Evolutionary conservation across 192 early-diverging fungal species (phyloP).

Genomic region (Rhizophagus sp.): DNA sequence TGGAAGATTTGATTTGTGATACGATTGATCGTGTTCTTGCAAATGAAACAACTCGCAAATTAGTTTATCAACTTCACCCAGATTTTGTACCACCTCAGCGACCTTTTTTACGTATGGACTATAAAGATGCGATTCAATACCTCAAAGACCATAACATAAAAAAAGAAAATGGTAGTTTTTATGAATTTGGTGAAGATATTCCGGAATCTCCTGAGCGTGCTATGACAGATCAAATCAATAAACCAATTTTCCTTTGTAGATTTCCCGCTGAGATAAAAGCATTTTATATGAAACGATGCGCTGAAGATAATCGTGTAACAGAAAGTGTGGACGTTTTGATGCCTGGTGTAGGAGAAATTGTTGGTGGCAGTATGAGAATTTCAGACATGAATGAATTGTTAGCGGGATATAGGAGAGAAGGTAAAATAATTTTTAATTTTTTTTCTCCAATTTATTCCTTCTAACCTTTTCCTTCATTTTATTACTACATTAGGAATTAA

Average conservation of each 20-base stretch:
- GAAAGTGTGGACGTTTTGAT: slow-evolving; percentile 98
- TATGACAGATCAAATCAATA: slow-evolving; percentile 98
- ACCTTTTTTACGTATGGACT: slow-evolving; percentile 96
- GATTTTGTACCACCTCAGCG: slow-evolving; percentile 77
- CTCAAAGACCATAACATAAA: slow-evolving; percentile 87
- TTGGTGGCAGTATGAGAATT: slow-evolving; percentile 98
- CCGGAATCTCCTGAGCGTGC: slow-evolving; percentile 95
- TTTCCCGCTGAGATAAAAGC: slow-evolving; percentile 99
- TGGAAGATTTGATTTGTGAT: slow-evolving; percentile 89
- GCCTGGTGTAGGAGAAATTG: slow-evolving; percentile 98
- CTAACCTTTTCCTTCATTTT: neutral
- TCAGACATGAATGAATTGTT: slow-evolving; percentile 79
- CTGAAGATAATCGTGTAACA: slow-evolving; percentile 81
- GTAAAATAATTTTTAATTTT: neutral
- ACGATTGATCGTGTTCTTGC: slow-evolving; percentile 78
- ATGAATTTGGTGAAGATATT: slow-evolving; percentile 98
- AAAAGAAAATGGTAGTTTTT: slow-evolving; percentile 88
- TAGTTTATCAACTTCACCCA: slow-evolving; percentile 91
- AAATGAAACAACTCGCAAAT: slow-evolving; percentile 70
- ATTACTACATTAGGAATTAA: slow-evolving; percentile 64
- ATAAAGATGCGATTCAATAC: slow-evolving; percentile 94
- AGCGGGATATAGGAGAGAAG: slow-evolving; percentile 84
- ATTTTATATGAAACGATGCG: slow-evolving; percentile 98
- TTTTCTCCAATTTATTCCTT: neutral
- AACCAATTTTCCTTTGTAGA: slow-evolving; percentile 91